Evolutionary conservation across 768 basidiomycete genomes (phyloP), one percentile per base, ranked within the genome.

Genomic region (Mycena leptocephala): DNA sequence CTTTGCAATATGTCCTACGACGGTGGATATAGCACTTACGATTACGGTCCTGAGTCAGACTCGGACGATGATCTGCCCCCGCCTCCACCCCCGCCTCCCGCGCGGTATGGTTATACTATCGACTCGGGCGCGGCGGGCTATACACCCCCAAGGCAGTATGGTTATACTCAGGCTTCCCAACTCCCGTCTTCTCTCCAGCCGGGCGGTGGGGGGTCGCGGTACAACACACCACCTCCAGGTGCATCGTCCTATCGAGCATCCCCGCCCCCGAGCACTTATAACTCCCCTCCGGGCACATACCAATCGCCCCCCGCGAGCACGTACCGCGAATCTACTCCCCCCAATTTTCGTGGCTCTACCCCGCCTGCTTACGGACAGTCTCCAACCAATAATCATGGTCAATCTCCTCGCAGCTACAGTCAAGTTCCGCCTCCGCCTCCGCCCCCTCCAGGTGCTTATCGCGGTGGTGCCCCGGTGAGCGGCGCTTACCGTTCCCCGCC

Each of bases 161-260:
- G 56, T 26, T 53, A 32, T 14, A 18, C 41, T 8, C 69, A 61
- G 58, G 30, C 69, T 30, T 30, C 51, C 2, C 66, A 43, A 8
- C 65, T 53, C 7, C 68, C 68, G 14, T 56, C 43, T 41, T 59
- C 58, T 61, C 56, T 70, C 32, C 69, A 48, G 32, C 41, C 69
- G 0, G 69, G 66, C 9, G 26, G 58, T 14, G 51, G 69, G 24
- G 53, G 53, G 5, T 30, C 28, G 28, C 56, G 56, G 18, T 58
- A 58, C 32, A 16, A 10, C 32, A 33, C 56, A 30, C 55, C 53
- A 10, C 16, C 68, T 9, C 35, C 48, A 13, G 64, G 30, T 48
- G 32, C 33, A 55, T 43, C 46, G 32, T 22, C 64, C 6, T 68
- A 68, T 48, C 55, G 55, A 18, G 55, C 35, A 41, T 58, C 68